These are phyloP conservation scores for Trametes maxima DNA, from an alignment of 768 basidiomycete genomes.

Conservation along the genomic window DNA sequence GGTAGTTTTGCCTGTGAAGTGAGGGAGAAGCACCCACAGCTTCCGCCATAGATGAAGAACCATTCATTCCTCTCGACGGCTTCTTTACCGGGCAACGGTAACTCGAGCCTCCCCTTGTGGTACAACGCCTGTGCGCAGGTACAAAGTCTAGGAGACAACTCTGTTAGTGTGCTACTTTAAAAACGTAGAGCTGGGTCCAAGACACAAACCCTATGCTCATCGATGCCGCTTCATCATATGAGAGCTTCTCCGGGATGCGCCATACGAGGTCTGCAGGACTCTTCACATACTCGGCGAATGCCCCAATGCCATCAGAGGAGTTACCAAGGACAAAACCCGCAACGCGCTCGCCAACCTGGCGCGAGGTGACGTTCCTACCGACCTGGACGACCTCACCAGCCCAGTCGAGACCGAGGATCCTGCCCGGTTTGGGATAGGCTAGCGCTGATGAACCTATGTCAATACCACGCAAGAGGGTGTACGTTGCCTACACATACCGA, in stretches of 20 bases:
- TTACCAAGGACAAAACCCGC: conserved; percentile 29
- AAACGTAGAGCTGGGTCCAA: neutral
- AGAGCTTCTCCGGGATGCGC: conserved; percentile 15
- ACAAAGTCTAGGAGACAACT: neutral
- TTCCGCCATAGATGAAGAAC: conserved; percentile 17
- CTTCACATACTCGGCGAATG: conserved; percentile 30
- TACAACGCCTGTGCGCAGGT: conserved; percentile 11
- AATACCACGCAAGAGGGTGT: neutral
- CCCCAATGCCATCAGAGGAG: conserved; percentile 16
- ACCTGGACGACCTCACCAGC: conserved; percentile 28
- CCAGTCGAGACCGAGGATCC: conserved; percentile 29
- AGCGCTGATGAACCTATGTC: conserved; percentile 5
- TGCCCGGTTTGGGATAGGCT: conserved; percentile 7
- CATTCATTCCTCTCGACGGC: neutral
- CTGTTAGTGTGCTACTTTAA: neutral
- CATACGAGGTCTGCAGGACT: conserved; percentile 24
- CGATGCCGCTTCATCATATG: conserved; percentile 20
- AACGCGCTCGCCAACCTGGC: conserved; percentile 29
- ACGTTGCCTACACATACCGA: conserved; percentile 2
- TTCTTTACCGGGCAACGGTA: conserved; percentile 3
- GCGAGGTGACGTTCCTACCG: conserved; percentile 23
- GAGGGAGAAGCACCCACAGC: conserved; percentile 33
- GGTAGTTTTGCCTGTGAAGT: conserved; percentile 26
- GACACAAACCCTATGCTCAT: conserved; percentile 13
- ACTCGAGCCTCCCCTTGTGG: neutral